These are phyloP conservation scores for Aspergillus flavus DNA, from an alignment of 2,329 filamentous ascomycete genomes.

Conservation along the genomic window DNA sequence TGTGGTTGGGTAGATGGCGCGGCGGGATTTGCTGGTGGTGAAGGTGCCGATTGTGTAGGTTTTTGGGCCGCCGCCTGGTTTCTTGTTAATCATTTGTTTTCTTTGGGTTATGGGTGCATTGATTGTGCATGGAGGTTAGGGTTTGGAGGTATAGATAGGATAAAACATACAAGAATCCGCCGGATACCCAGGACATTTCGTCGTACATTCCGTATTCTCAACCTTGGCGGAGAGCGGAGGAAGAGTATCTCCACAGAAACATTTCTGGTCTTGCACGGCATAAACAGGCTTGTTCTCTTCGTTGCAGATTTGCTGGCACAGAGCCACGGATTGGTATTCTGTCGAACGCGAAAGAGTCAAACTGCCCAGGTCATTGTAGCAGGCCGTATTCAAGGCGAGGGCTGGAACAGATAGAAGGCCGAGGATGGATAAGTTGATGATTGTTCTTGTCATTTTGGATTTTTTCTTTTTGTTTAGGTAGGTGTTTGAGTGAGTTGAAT, in stretches of 20 bases:
- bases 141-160: background rate
- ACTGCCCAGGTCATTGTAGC: constrained; percentile 15
- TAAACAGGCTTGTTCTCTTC: constrained; percentile 16
- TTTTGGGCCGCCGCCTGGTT: constrained; percentile 13
- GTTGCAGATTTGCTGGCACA: constrained; percentile 24
- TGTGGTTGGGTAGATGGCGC: too few species aligned
- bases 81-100: background rate
- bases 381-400: constrained; percentile 9
- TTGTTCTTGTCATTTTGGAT: constrained; percentile 3
- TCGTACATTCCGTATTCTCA: constrained; percentile 23
- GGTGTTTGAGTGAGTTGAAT: background rate
- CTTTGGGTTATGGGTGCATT: background rate
- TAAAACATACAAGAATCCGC: constrained; percentile 23
- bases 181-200: constrained; percentile 24
- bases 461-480: background rate
- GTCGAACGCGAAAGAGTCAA: background rate
- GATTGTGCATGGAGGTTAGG: background rate
- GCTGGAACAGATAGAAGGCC: constrained; percentile 5
- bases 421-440: constrained; percentile 9
- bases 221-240: constrained; percentile 21
- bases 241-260: constrained; percentile 26
- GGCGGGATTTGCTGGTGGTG: background rate
- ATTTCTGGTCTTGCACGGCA: constrained; percentile 23
- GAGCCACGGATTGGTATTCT: constrained; percentile 7
- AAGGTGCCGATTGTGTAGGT: constrained; percentile 17